Evolutionary conservation across 192 early-diverging fungal species (phyloP).

Genomic region (Coemansia sp.): DNA sequence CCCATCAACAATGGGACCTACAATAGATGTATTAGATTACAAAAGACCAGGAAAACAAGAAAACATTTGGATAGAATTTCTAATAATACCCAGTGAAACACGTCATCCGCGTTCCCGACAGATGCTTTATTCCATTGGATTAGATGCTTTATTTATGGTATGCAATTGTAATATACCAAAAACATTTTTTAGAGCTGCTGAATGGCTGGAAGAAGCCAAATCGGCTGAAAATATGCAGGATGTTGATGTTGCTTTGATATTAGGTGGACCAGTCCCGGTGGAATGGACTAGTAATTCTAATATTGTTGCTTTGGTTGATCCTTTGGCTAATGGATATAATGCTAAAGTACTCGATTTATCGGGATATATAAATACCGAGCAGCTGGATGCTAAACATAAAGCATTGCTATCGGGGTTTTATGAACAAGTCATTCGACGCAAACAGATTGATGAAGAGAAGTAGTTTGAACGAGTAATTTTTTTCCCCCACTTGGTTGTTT

Average conservation of each 20-base stretch:
- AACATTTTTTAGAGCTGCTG: slow-evolving; percentile 27
- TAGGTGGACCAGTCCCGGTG: slow-evolving; percentile 22
- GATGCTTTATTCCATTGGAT: slow-evolving; percentile 36
- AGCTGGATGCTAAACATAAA: neutral
- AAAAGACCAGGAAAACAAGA: slow-evolving; percentile 4
- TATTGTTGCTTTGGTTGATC: slow-evolving; percentile 16
- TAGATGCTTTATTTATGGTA: slow-evolving; percentile 40
- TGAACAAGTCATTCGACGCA: neutral
- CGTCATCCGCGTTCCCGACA: slow-evolving; percentile 36
- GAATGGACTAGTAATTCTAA: slow-evolving; percentile 22
- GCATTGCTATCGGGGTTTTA: slow-evolving; percentile 1
- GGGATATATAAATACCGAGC: slow-evolving; percentile 7
- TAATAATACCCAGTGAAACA: slow-evolving; percentile 39
- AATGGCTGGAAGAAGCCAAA: slow-evolving; percentile 45
- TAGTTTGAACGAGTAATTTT: neutral
- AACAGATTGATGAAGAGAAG: neutral
- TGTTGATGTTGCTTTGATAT: slow-evolving; percentile 30
- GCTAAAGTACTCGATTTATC: slow-evolving; percentile 34
- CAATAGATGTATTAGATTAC: slow-evolving; percentile 29
- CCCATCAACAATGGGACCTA: too few relatives aligned
- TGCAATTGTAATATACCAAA: slow-evolving; percentile 29
- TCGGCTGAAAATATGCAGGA: neutral
- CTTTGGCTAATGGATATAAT: slow-evolving; percentile 14
- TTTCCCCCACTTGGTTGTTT: neutral
- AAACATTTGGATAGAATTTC: slow-evolving; percentile 38